A percentile compares a stretch with the other conserved stretches of the same genome.
Conservation (phyloP, 805 yeast species). For the Metschnikowia drakensbergensis region DNA sequence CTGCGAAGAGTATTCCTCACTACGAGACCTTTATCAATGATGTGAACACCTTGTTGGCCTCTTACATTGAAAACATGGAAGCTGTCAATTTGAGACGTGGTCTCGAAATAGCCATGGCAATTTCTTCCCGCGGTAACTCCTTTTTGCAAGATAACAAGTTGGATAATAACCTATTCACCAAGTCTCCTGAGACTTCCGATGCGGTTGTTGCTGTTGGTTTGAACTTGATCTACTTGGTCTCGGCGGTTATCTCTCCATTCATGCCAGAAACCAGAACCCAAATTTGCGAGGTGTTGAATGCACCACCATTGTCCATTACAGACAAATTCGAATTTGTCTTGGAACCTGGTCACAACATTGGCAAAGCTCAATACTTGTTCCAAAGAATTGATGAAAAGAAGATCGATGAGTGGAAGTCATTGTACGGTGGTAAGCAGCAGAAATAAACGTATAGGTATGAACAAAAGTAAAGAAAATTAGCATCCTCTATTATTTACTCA, state of each 20-base stretch:
- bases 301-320: constrained; percentile 73
- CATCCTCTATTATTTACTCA: neutral
- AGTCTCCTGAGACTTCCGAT: constrained; percentile 75
- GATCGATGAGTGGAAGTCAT: constrained; percentile 79
- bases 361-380: constrained; percentile 88
- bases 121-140: constrained; percentile 89
- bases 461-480: neutral
- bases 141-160: constrained; percentile 95
- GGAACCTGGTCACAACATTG: constrained; percentile 79
- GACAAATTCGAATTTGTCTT: constrained; percentile 69
- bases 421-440: constrained; percentile 77
- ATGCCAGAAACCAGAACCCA: constrained; percentile 79
- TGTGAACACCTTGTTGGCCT: constrained; percentile 54
- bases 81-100: constrained; percentile 80
- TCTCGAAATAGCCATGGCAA: constrained; percentile 83
- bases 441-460: constrained; percentile 5
- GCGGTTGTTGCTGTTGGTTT: constrained; percentile 91
- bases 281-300: constrained; percentile 77
- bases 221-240: constrained; percentile 81
- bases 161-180: constrained; percentile 78
- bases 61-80: constrained; percentile 72
- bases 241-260: constrained; percentile 78
- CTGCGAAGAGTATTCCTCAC: constrained; percentile 43
- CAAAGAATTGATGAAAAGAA: constrained; percentile 86
- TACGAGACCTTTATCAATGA: constrained; percentile 50